Conservation (phyloP, 345 rosid genomes). For the Eucalyptus virginea region DNA sequence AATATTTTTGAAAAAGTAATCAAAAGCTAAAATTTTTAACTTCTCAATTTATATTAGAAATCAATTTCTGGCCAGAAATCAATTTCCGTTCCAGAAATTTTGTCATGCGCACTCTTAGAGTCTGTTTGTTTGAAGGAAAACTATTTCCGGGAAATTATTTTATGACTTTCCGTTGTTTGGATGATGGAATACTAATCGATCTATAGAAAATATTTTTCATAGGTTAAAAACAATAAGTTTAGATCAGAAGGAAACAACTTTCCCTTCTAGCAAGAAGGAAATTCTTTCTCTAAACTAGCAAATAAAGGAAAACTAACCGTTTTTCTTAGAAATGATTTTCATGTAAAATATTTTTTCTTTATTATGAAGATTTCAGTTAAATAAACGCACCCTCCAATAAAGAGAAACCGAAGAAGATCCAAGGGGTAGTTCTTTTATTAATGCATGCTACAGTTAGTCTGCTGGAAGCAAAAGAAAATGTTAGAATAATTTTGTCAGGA, state of each 20-base stretch:
- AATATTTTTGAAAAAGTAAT: accelerated
- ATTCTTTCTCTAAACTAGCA: not conserved
- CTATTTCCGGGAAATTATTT: too few species aligned
- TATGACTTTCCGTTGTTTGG: not conserved
- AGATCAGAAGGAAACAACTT: not conserved
- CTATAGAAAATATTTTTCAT: not conserved
- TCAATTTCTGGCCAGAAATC: accelerated
- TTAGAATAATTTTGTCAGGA: not conserved
- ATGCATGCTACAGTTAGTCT: not conserved
- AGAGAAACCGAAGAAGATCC: not conserved
- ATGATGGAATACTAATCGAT: too few species aligned
- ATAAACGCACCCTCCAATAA: not conserved
- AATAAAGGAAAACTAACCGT: too few species aligned
- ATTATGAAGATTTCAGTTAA: too few species aligned
- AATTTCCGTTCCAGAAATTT: accelerated
- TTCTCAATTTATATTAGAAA: too few species aligned
- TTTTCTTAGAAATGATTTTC: not conserved
- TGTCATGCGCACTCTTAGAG: too few species aligned
- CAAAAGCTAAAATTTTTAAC: too few species aligned
- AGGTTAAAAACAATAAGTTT: too few species aligned
- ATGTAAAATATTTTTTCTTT: not conserved
- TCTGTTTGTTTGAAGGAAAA: not conserved
- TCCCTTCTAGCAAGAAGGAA: not conserved
- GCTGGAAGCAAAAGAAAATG: not conserved
- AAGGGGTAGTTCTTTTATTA: not conserved